phyloP scores from a whole-genome alignment of 1,284 basidiomycete genomes.

The Phellinidium pouzarii region DNA sequence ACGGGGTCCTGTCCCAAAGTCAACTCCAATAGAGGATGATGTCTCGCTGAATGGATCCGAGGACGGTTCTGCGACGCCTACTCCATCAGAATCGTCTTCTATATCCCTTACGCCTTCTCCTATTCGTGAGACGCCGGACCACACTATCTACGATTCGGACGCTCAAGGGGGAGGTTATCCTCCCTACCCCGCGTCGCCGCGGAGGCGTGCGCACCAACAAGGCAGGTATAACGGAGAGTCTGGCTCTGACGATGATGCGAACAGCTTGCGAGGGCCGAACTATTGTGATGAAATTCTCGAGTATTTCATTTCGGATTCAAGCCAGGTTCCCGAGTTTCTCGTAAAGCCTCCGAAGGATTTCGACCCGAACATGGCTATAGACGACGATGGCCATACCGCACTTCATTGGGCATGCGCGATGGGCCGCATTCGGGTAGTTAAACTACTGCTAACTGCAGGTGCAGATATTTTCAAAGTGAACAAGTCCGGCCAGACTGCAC shows the following conservation, averaged over 20 bases:
- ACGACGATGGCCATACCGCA: conserved; percentile 97
- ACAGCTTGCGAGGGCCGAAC: conserved; percentile 41
- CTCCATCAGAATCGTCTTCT: conserved; percentile 78
- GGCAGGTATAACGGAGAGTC: conserved; percentile 15
- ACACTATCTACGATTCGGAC: conserved; percentile 35
- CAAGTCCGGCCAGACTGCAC: conserved; percentile 91
- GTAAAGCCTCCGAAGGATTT: conserved; percentile 89
- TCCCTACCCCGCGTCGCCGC: conserved; percentile 28
- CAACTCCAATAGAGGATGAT: conserved; percentile 39
- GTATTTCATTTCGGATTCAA: conserved; percentile 98
- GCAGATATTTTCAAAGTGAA: conserved; percentile 98
- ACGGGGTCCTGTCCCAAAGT: conserved; percentile 31
- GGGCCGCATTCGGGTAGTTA: conserved; percentile 96
- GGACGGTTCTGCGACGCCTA: conserved; percentile 80
- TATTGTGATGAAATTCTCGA: conserved; percentile 97
- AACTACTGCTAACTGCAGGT: conserved; percentile 88
- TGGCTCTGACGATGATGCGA: conserved; percentile 38
- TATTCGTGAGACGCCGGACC: conserved; percentile 49
- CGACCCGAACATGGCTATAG: conserved; percentile 94
- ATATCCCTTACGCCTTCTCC: conserved; percentile 89
- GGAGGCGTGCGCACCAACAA: conserved; percentile 24
- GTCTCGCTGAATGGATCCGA: conserved; percentile 64
- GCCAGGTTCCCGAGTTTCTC: conserved; percentile 85
- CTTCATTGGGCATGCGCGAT: conserved; percentile 99
- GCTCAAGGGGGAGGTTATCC: conserved; percentile 35